Conservation (phyloP, 345 rosid genomes). For the Noccaea caerulescens region DNA sequence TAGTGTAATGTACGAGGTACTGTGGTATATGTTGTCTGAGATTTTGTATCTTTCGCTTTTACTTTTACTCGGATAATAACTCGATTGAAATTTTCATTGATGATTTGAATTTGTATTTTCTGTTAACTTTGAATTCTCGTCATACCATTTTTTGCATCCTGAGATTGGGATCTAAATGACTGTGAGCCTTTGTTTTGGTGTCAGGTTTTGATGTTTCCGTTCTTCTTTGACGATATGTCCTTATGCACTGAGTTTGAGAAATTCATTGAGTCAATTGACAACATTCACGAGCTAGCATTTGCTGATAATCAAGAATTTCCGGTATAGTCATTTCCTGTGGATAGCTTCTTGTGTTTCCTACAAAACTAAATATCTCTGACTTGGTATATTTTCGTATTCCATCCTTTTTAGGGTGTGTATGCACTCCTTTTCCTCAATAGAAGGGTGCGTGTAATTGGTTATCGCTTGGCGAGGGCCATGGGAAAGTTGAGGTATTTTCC, state of each 20-base stretch:
- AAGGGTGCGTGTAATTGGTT: constrained; percentile 83
- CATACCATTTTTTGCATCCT: constrained; percentile 3
- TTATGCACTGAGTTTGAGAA: constrained; percentile 78
- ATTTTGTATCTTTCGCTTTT: background rate
- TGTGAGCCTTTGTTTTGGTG: constrained; percentile 27
- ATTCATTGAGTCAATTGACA: constrained; percentile 88
- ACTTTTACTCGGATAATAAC: background rate
- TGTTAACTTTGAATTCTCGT: constrained; percentile 17
- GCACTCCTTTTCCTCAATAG: constrained; percentile 89
- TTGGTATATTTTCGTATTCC: constrained; percentile 25
- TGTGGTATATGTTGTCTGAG: constrained; percentile 5
- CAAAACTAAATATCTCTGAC: constrained; percentile 34
- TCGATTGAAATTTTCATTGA: constrained; percentile 2
- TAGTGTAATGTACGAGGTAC: constrained; percentile 94
- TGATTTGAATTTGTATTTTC: background rate
- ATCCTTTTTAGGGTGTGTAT: constrained; percentile 72
- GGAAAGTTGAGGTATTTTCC: constrained; percentile 80
- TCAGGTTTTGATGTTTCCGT: constrained; percentile 97
- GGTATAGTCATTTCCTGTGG: constrained; percentile 50
- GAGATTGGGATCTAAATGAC: constrained; percentile 15
- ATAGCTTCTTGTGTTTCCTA: constrained; percentile 24
- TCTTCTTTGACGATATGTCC: constrained; percentile 75
- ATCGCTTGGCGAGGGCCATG: constrained; percentile 84
- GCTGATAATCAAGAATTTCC: constrained; percentile 90
- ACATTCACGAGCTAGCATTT: constrained; percentile 89